Evolutionary conservation across 1,284 basidiomycete species (phyloP), one percentile per base, ranked within the genome.

Genomic region (Boletellus deceptivus): DNA sequence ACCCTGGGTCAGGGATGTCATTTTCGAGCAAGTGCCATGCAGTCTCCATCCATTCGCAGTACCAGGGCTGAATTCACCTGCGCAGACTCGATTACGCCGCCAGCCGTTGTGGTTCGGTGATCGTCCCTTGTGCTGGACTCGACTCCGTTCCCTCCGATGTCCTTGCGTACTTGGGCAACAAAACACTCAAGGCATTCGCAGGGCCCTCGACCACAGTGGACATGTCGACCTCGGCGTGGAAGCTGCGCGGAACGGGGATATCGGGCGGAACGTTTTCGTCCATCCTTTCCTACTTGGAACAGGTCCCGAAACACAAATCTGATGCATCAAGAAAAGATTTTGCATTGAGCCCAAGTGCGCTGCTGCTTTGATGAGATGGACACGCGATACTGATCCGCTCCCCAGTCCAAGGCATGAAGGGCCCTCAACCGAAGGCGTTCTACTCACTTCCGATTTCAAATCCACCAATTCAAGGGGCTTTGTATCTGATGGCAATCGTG

Each of bases 211-310:
- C 70, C 10, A 67, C 59, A 1, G 59, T 67, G 27, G 61, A 68
- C 20, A 49, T 62, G 29, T 73, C 75, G 2, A 68, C 68, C 40
- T 71, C 80, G 0, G 82, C 80, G 25, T 83, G 81, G 64, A 63
- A 68, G 8, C 24, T 84, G 17, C 66, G 64, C 1, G 80, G 83
- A 11, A 65, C 44, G 17, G 75, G 76, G 6, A 56, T 88, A 2
- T 90, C 87, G 0, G 88, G 88, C 1, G 92, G 92, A 7, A 86
- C 89, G 0, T 62, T 89, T 16, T 73, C 74, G 14, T 80, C 84
- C 1, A 61, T 79, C 2, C 67, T 87, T 35, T 64, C 75, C 1
- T 53, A 66, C 14, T 36, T 83, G 3, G 78, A 80, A 41, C 72
- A 82, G 0, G 68, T 82, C 2, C 79, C 84, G 0, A 58, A 58